Percentiles rank a stretch among this genome's conserved stretches.
Evolutionary conservation across 2,329 filamentous ascomycete genomes (phyloP).

Genomic region (Colletotrichum spinosum): DNA sequence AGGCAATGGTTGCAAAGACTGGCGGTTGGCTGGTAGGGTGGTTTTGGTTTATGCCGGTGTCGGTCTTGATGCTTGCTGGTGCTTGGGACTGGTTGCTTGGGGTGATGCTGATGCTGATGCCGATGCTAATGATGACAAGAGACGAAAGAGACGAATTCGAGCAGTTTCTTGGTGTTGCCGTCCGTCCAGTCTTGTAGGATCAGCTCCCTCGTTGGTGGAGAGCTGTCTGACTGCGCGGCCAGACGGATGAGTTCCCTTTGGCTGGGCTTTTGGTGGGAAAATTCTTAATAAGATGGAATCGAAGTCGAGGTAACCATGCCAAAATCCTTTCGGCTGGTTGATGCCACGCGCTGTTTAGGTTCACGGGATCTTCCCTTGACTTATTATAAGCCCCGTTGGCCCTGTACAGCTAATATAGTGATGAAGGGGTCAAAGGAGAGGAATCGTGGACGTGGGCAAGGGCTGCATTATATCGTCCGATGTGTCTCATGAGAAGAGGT

Average conservation of each 20-base stretch:
- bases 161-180: slow-evolving; percentile 16
- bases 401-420: slow-evolving; percentile 48
- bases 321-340: slow-evolving; percentile 31
- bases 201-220: slow-evolving; percentile 29
- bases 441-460: slow-evolving; percentile 49
- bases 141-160: slow-evolving; percentile 13
- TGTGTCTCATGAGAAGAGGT: slow-evolving; percentile 51
- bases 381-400: slow-evolving; percentile 48
- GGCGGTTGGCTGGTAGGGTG: not conserved
- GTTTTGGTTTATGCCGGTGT: not conserved
- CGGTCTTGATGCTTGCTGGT: not conserved
- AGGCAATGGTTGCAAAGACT: no score
- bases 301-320: slow-evolving; percentile 37
- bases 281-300: slow-evolving; percentile 37
- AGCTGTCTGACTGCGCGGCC: slow-evolving; percentile 29
- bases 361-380: slow-evolving; percentile 45
- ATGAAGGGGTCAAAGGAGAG: slow-evolving; percentile 46
- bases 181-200: slow-evolving; percentile 15
- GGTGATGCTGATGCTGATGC: slow-evolving; percentile 7
- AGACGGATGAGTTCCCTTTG: slow-evolving; percentile 32
- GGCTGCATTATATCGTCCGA: slow-evolving; percentile 62
- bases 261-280: slow-evolving; percentile 27
- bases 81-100: not conserved
- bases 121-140: slow-evolving; percentile 19
- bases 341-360: slow-evolving; percentile 36